A percentile compares a stretch with the other conserved stretches of the same genome.
Conservation (phyloP, 139 green algal species). For the Diplosphaera chodatii region DNA sequence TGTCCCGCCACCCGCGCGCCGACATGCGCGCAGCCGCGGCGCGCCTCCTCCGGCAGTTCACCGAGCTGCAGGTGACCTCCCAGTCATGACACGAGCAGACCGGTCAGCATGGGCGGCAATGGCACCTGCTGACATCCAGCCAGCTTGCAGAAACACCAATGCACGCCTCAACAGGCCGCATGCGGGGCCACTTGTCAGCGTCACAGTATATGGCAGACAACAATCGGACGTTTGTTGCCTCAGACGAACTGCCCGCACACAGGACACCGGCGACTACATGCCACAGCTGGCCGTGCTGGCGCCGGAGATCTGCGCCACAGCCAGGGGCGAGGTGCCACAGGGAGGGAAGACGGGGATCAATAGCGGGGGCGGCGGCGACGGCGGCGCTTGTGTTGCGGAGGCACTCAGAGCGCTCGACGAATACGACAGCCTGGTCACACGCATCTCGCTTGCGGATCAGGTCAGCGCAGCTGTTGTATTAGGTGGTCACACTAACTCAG, state of each 20-base stretch:
- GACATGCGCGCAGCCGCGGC: slow-evolving; percentile 22
- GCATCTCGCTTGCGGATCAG: no score
- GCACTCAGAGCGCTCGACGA: slow-evolving; percentile 4
- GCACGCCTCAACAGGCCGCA: background rate
- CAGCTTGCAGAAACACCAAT: no score
- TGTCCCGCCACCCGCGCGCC: slow-evolving; percentile 17
- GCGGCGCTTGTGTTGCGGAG: background rate
- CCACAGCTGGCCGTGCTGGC: slow-evolving; percentile 32
- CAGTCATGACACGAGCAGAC: background rate
- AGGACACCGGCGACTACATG: slow-evolving; percentile 35
- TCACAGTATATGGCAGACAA: no score
- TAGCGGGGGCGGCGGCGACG: no score
- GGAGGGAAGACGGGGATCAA: background rate
- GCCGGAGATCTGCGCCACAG: slow-evolving; percentile 23
- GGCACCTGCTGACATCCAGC: background rate
- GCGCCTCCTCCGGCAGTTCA: slow-evolving; percentile 29
- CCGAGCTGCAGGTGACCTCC: slow-evolving; percentile 29
- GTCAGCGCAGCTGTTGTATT: no score
- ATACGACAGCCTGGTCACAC: background rate
- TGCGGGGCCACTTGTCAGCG: no score
- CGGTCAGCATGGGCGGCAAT: background rate
- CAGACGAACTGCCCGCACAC: background rate
- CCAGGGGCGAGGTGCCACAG: background rate
- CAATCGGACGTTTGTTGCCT: no score
- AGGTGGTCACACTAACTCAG: no score